A percentile compares a stretch with the other conserved stretches of the same genome.
phyloP scores from a whole-genome alignment of 192 early-diverging fungal species.

The Podila verticillata region DNA sequence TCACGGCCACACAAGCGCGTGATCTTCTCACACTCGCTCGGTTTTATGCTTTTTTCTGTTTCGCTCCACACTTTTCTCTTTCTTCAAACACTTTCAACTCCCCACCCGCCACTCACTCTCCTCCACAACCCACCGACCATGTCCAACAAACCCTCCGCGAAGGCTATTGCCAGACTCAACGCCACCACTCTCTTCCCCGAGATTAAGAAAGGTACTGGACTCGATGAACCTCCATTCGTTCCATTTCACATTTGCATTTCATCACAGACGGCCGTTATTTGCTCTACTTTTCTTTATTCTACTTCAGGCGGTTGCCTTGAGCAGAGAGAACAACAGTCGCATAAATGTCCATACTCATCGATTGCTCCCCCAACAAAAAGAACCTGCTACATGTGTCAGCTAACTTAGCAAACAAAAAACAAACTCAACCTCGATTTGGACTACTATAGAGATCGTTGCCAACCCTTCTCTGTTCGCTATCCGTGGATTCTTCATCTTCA shows the following conservation, averaged over 20 bases:
- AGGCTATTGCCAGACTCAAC: slow-evolving; percentile 48
- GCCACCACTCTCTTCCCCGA: slow-evolving; percentile 50
- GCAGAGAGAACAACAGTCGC: no score
- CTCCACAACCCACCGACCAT: slow-evolving; percentile 18
- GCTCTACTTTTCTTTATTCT: not conserved
- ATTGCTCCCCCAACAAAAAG: no score
- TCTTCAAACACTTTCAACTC: slow-evolving; percentile 10
- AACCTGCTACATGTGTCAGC: not conserved
- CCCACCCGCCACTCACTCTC: not conserved
- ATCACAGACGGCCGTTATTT: not conserved
- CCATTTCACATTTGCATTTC: no score
- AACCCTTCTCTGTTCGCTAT: slow-evolving; percentile 42
- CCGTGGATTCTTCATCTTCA: slow-evolving; percentile 46
- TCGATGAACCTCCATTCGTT: no score
- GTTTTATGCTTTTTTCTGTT: no score
- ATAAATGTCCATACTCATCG: no score
- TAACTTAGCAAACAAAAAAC: no score
- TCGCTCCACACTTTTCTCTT: not conserved
- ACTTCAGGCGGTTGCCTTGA: no score
- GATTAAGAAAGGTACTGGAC: slow-evolving; percentile 36
- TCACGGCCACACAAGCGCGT: no score
- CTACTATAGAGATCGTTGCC: slow-evolving; percentile 29
- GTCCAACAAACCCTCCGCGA: slow-evolving; percentile 45
- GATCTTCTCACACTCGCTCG: no score
- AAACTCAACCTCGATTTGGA: not conserved